A percentile compares a stretch with the other conserved stretches of the same genome.
These are phyloP conservation scores for Stagonosporopsis tanaceti DNA, from an alignment of 2,329 filamentous ascomycete genomes.

Conservation along the genomic window DNA sequence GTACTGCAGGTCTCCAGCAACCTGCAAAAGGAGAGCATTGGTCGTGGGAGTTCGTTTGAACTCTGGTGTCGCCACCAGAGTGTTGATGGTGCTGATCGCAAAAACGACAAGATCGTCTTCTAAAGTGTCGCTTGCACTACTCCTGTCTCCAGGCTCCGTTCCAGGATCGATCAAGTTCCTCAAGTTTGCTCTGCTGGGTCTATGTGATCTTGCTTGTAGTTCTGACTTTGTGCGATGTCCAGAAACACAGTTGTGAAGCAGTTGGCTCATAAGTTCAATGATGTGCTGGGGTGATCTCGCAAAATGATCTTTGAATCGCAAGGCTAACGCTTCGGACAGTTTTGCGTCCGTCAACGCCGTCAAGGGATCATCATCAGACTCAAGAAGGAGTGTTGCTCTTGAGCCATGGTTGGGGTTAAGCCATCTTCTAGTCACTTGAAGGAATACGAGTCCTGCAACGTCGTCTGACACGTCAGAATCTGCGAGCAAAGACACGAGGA, in stretches of 20 bases:
- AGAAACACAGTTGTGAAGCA: slow-evolving; percentile 58
- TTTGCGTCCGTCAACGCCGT: slow-evolving; percentile 65
- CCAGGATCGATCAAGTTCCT: slow-evolving; percentile 29
- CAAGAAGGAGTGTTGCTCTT: slow-evolving; percentile 34
- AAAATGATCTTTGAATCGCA: slow-evolving; percentile 68
- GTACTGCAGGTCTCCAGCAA: slow-evolving; percentile 32
- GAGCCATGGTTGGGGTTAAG: slow-evolving; percentile 46
- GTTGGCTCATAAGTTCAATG: slow-evolving; percentile 68
- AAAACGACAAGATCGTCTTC: slow-evolving; percentile 52
- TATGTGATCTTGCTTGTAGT: slow-evolving; percentile 23
- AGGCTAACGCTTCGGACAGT: slow-evolving; percentile 71
- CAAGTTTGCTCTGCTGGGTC: slow-evolving; percentile 38
- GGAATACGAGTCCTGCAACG: slow-evolving; percentile 65
- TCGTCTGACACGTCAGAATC: slow-evolving; percentile 63
- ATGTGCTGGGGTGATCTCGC: slow-evolving; percentile 70
- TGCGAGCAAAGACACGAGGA: slow-evolving; percentile 50
- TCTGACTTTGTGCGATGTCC: slow-evolving; percentile 57
- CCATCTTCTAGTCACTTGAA: slow-evolving; percentile 67
- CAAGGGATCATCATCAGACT: slow-evolving; percentile 54
- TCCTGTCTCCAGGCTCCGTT: background rate
- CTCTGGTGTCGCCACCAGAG: slow-evolving; percentile 44
- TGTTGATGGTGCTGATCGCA: slow-evolving; percentile 52
- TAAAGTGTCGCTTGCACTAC: slow-evolving; percentile 22
- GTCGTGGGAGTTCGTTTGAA: slow-evolving; percentile 43
- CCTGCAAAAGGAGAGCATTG: slow-evolving; percentile 19